Evolutionary conservation across 164 flowering plant genomes (phyloP), one percentile per base, ranked within the genome.

Genomic region (Berberis vulgaris): DNA sequence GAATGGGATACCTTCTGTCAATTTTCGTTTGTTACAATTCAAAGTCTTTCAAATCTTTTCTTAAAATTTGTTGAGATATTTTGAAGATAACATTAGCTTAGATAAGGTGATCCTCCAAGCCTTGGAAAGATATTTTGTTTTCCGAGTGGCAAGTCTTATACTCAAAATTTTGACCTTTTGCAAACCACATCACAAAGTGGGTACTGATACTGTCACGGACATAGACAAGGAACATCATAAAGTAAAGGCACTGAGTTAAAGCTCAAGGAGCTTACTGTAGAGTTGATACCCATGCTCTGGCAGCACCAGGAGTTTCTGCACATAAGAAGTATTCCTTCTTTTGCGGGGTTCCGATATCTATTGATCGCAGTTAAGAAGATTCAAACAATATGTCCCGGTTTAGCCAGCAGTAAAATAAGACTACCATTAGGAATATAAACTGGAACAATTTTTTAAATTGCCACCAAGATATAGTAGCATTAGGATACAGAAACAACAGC

Each of bases 261-360:
- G 26, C 26, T 26, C 26, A 26, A 26, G 26, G 26, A 72, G 77
- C 99, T 84, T 76, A 95, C 99, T 86, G 96, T 70, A 95, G 76
- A 60, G 99, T 95, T 62, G 96, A 79, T 49, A 95, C 96, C 99
- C 97, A 95, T 57, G 99, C 99, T 79, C 84, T 91, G 65, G 99
- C 86, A 65, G 99, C 97, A 70, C 86, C 94, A 68, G 99, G 97
- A 76, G 97, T 95, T 79, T 95, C 97, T 47, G 99, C 94, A 81
- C 99, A 91, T 5, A 95, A 88, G 71, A 83, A 91, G 71, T 89
- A 91, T 52, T 94, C 97, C 65, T 85, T 86, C 61, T 87, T 95
- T 83, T 89, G 95, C 59, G 99, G 97, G 46, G 97, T 89, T 59
- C 91, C 99, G 75, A 95, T 82, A 79, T 91, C 99, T 95, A 67